A percentile compares a stretch with the other conserved stretches of the same genome.
These are phyloP conservation scores for Hypoxylon rubiginosum DNA, from an alignment of 2,329 filamentous ascomycete species.

Conservation along the genomic window DNA sequence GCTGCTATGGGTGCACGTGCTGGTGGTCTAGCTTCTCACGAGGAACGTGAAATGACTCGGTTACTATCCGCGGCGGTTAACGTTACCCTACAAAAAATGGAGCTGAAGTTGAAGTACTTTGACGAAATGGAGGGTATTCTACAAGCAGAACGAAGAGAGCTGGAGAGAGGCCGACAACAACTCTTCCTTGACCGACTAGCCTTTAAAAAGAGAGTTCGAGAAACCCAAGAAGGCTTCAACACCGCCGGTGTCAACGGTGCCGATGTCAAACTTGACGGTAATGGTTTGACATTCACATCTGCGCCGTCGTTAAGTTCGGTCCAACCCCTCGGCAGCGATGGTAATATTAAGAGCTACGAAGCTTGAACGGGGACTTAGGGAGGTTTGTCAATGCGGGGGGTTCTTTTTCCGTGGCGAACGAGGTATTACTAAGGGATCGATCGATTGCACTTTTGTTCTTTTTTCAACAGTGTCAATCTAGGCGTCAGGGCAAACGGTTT, in stretches of 20 bases:
- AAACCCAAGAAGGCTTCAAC: slow-evolving; percentile 82
- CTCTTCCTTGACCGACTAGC: slow-evolving; percentile 92
- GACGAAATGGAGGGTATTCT: slow-evolving; percentile 94
- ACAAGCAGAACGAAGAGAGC: slow-evolving; percentile 90
- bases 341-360: slow-evolving; percentile 70
- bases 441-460: slow-evolving; percentile 9
- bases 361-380: slow-evolving; percentile 53
- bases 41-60: slow-evolving; percentile 96
- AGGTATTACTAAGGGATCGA: slow-evolving; percentile 35
- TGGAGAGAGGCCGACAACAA: slow-evolving; percentile 92
- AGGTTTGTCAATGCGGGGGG: slow-evolving; percentile 9
- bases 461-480: slow-evolving; percentile 22
- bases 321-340: slow-evolving; percentile 68
- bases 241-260: slow-evolving; percentile 64
- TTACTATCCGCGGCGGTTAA: slow-evolving; percentile 94
- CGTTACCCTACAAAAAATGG: slow-evolving; percentile 92
- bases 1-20: slow-evolving; percentile 88
- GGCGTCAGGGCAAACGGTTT: slow-evolving; percentile 36
- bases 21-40: slow-evolving; percentile 90
- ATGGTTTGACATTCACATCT: slow-evolving; percentile 67
- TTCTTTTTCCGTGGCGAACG: slow-evolving; percentile 41
- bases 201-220: slow-evolving; percentile 88
- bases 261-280: slow-evolving; percentile 64
- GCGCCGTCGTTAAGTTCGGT: slow-evolving; percentile 59
- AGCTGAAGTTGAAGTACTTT: slow-evolving; percentile 96